Percentiles rank a stretch among this genome's conserved stretches.
phyloP scores from a whole-genome alignment of 2,329 filamentous ascomycete genomes.

The Pseudopithomyces maydicus region DNA sequence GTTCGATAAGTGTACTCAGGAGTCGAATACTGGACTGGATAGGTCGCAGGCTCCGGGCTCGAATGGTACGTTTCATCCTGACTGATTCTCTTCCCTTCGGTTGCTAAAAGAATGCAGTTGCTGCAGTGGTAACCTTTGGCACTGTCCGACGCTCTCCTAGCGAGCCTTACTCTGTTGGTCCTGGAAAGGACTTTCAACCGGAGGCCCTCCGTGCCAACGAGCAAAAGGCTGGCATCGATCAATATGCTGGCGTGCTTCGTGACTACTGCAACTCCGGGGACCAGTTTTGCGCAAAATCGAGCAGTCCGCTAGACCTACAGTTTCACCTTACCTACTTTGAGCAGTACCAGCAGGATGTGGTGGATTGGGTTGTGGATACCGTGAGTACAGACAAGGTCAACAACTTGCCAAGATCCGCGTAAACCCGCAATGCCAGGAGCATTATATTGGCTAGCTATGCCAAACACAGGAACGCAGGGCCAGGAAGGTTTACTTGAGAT shows the following conservation, averaged over 20 bases:
- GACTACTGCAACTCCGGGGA: slow-evolving; percentile 66
- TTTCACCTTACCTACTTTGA: slow-evolving; percentile 63
- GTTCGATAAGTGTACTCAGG: slow-evolving; percentile 13
- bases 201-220: slow-evolving; percentile 3
- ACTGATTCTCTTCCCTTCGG: too few species aligned
- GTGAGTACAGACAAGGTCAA: background rate
- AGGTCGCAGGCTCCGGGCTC: slow-evolving; percentile 9
- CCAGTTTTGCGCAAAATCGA: slow-evolving; percentile 63
- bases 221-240: slow-evolving; percentile 8
- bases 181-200: slow-evolving; percentile 12
- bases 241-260: slow-evolving; percentile 55
- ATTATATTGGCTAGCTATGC: too few species aligned
- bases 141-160: slow-evolving; percentile 7
- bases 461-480: too few species aligned
- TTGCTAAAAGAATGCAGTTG: slow-evolving; percentile 6
- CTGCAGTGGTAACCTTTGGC: slow-evolving; percentile 14
- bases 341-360: slow-evolving; percentile 12
- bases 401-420: too few species aligned
- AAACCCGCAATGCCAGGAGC: too few species aligned
- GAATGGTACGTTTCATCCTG: slow-evolving; percentile 10
- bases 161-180: slow-evolving; percentile 11
- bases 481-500: too few species aligned
- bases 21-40: slow-evolving; percentile 7
- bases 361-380: slow-evolving; percentile 13
- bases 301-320: slow-evolving; percentile 55